Conservation (phyloP, 768 basidiomycete species). For the Amanita jacksonii region DNA sequence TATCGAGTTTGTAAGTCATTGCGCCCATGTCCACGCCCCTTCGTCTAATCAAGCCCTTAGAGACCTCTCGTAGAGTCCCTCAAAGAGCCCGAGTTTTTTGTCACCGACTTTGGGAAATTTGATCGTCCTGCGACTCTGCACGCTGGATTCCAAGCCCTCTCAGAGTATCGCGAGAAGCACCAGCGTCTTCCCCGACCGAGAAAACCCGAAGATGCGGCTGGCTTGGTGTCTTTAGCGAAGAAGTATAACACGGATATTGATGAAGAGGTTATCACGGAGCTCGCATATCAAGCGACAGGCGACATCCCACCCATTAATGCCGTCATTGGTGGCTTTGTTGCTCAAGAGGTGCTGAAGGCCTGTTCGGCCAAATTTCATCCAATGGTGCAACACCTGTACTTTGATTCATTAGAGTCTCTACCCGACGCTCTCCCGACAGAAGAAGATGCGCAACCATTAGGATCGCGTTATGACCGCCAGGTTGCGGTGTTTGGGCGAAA, state of each 20-base stretch:
- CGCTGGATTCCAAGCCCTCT: constrained; percentile 90
- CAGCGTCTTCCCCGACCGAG: constrained; percentile 73
- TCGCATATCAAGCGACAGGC: constrained; percentile 87
- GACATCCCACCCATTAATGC: constrained; percentile 87
- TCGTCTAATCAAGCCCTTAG: constrained; percentile 29
- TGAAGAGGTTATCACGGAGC: constrained; percentile 73
- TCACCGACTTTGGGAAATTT: constrained; percentile 97
- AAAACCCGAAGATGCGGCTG: constrained; percentile 69
- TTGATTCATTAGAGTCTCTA: constrained; percentile 94
- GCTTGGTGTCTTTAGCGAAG: constrained; percentile 69
- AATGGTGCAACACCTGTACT: constrained; percentile 90
- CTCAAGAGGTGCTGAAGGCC: constrained; percentile 96
- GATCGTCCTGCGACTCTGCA: constrained; percentile 88
- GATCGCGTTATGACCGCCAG: constrained; percentile 87
- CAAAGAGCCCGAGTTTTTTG: constrained; percentile 73
- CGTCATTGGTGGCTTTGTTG: constrained; percentile 94
- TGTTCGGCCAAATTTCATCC: constrained; percentile 98
- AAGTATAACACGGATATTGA: constrained; percentile 66
- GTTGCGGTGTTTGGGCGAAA: constrained; percentile 90
- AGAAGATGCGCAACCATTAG: constrained; percentile 70
- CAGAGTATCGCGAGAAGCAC: constrained; percentile 57
- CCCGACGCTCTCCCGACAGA: constrained; percentile 70
- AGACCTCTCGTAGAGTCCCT: constrained; percentile 90
- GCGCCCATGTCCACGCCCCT: not conserved
- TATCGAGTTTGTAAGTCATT: constrained; percentile 71